Evolutionary conservation across 1,139 yeast genomes (phyloP).

Genomic region (Geotrichum reessii): DNA sequence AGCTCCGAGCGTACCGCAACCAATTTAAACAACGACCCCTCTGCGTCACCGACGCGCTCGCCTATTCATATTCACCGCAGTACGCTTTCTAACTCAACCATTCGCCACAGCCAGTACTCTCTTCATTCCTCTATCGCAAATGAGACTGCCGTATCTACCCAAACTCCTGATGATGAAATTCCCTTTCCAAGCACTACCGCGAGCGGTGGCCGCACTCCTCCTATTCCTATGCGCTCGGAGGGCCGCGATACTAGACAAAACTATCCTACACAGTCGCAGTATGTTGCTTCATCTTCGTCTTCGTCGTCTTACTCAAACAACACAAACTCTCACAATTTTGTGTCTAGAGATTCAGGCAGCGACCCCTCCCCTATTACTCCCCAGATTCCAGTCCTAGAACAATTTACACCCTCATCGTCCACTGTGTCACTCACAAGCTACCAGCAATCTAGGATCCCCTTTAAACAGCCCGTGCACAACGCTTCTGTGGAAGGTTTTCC

Average conservation of each 20-base stretch:
- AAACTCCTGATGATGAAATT: constrained; percentile 7
- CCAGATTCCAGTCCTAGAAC: constrained; percentile 20
- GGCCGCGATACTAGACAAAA: constrained; percentile 10
- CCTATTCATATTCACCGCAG: constrained; percentile 8
- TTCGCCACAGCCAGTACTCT: constrained; percentile 14
- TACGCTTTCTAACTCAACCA: constrained; percentile 12
- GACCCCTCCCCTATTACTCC: constrained; percentile 21
- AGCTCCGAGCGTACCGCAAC: constrained; percentile 13
- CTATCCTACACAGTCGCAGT: constrained; percentile 34
- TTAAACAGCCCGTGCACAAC: constrained; percentile 7
- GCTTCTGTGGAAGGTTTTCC: constrained; percentile 15
- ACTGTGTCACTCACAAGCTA: constrained; percentile 9
- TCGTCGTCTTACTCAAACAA: neutral
- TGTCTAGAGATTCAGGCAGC: constrained; percentile 5
- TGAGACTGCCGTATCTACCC: neutral
- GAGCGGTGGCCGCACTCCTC: constrained; percentile 16
- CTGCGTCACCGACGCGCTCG: constrained; percentile 5
- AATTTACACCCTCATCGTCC: constrained; percentile 13
- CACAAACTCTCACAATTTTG: constrained; percentile 31
- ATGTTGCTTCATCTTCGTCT: constrained; percentile 8
- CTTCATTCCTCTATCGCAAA: constrained; percentile 5
- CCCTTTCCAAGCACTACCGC: constrained; percentile 9
- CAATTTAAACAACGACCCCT: neutral
- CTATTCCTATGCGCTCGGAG: constrained; percentile 16
- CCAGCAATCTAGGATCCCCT: constrained; percentile 9